Base-by-base conservation (phyloP, 202 grass and related monocot genomes). In the Zizania palustris region DNA sequence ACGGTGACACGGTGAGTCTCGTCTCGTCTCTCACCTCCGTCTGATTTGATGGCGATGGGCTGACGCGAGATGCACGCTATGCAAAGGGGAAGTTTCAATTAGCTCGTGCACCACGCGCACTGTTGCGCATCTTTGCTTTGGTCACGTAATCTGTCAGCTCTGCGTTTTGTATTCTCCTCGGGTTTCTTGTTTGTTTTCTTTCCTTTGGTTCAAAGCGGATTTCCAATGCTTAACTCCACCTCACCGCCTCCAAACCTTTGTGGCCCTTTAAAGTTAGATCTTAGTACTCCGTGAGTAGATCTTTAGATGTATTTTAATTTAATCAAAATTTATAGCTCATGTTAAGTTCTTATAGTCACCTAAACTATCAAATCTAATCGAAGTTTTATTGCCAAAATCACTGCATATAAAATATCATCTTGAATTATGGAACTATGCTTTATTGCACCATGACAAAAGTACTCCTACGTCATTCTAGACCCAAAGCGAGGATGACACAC, bases 1-100 rank as follows among this genome's bases (percentile, higher is more conserved):
- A 45, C 72, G 43, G 81, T 19, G 71, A 66, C 50, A 15, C 42
- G 65, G 44, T 16, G 51, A 19, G 51, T 18, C n/a, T 81, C 86
- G 51, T 18, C n/a, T 81, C 86, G 2, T 28, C 2, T 28, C 28
- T 28, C 28, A 28, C 2, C 28, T 28, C 67, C 69, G 60, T 66
- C 66, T 73, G 69, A 82, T 74, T 19, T 28, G 28, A 28, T 28
- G 28, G 79, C 46, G 69, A 82, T 21, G 64, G 75, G 20, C 65
- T 79, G 76, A 22, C 65, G 58, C 61, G 79, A 45, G 68, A 63
- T 49, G 16, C 79, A 71, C 45, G 45, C 19, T 49, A 7, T 3
- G n/a, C 19, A 55, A 2, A 0, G 28, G 35, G 41, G 33, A 48
- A 33, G 8, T 6, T 65, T 18, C 65, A 20, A 2, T 49, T 28